Conservation (phyloP, 306 rosid genomes). For the Prunus fruticosa region DNA sequence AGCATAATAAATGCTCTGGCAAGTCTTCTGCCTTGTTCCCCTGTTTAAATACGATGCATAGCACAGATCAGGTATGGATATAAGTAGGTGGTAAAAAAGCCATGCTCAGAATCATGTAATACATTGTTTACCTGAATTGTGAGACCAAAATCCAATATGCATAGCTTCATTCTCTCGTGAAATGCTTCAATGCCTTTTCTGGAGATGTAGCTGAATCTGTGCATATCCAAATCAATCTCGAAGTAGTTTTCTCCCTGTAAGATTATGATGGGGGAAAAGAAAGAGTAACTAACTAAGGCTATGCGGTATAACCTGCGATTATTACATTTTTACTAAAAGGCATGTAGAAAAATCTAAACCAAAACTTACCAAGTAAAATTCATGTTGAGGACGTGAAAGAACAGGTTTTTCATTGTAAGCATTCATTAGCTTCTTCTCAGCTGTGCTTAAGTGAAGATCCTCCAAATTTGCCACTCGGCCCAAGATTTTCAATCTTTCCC, state of each 20-base stretch:
- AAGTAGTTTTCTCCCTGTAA: conserved; percentile 92
- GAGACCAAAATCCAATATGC: conserved; percentile 74
- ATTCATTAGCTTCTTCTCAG: conserved; percentile 87
- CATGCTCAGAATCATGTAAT: conserved; percentile 6
- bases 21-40: conserved; percentile 85
- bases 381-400: conserved; percentile 97
- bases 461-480: conserved; percentile 80
- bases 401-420: conserved; percentile 97
- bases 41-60: conserved; percentile 34
- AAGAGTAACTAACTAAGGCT: background rate
- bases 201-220: conserved; percentile 85
- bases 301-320: background rate
- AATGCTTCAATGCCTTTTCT: conserved; percentile 92
- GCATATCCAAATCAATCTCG: conserved; percentile 94
- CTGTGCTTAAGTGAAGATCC: conserved; percentile 66
- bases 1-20: conserved; percentile 80
- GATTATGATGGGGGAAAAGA: conserved; percentile 6
- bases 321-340: background rate
- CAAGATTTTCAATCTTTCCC: conserved; percentile 89
- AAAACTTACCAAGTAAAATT: conserved; percentile 71
- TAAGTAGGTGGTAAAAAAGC: conserved; percentile 1
- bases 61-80: conserved; percentile 15
- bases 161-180: conserved; percentile 66
- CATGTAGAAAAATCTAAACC: background rate
- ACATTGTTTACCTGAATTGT: conserved; percentile 75